These are phyloP conservation scores for Rehmannia glutinosa DNA, from an alignment of 257 asterid species.

Conservation along the genomic window DNA sequence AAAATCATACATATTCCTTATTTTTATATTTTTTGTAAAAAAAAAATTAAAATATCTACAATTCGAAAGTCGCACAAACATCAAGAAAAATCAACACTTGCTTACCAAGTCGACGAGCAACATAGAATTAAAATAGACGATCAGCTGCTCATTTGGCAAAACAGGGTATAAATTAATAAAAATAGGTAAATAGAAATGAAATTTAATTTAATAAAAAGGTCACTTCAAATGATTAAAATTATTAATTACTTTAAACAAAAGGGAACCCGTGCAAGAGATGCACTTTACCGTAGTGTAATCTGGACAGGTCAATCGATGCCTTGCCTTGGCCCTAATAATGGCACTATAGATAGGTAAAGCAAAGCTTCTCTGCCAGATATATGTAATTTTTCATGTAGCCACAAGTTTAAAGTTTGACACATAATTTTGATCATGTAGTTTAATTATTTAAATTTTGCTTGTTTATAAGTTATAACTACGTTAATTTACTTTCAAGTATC, in stretches of 20 bases:
- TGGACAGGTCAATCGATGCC: constrained; percentile 32
- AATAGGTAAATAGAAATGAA: too few relatives aligned
- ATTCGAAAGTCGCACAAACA: neutral
- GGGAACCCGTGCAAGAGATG: neutral
- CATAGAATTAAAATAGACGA: neutral
- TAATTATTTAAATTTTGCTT: too few relatives aligned
- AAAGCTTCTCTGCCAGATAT: neutral
- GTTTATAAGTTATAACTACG: too few relatives aligned
- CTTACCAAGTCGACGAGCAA: constrained; percentile 15
- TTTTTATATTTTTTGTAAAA: too few relatives aligned
- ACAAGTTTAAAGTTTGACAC: too few relatives aligned
- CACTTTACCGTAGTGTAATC: constrained; percentile 25
- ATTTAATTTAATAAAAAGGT: neutral
- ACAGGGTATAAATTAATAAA: too few relatives aligned
- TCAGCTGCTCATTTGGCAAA: too few relatives aligned
- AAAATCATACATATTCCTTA: too few relatives aligned
- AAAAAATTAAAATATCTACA: neutral
- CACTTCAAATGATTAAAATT: neutral
- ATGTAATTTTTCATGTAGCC: neutral
- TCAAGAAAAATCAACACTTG: neutral
- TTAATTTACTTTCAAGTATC: too few relatives aligned
- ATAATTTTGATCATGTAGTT: too few relatives aligned
- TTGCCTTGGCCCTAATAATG: constrained; percentile 23
- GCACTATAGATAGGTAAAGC: constrained; percentile 15
- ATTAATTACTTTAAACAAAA: constrained; percentile 16